phyloP scores from a whole-genome alignment of 2,329 filamentous ascomycete genomes.

The Fusarium tjaetaba region DNA sequence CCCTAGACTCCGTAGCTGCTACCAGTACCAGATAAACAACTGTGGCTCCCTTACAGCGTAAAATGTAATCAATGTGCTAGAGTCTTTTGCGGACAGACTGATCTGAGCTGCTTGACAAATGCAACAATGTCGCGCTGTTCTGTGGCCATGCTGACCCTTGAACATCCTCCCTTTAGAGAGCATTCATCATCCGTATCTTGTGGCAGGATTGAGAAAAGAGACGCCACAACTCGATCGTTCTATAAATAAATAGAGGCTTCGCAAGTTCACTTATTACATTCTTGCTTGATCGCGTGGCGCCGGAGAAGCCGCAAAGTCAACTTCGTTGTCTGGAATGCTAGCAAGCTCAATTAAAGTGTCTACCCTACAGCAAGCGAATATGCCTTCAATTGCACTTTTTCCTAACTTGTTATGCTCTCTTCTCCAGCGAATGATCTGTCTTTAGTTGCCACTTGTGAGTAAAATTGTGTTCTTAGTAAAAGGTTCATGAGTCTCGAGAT shows the following conservation, averaged over 20 bases:
- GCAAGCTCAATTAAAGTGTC: fast-evolving
- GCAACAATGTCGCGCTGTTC: too few relatives aligned
- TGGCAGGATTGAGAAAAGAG: not conserved
- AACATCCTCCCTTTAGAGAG: fast-evolving
- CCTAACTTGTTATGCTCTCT: fast-evolving
- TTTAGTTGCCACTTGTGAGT: too few relatives aligned
- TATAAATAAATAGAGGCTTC: fast-evolving
- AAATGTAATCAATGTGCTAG: not conserved
- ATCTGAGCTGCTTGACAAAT: fast-evolving
- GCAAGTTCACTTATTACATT: not conserved
- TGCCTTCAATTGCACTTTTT: fast-evolving
- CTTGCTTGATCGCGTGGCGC: not conserved
- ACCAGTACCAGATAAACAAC: not conserved
- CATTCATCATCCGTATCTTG: fast-evolving
- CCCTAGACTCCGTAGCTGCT: not conserved
- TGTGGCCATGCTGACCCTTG: fast-evolving
- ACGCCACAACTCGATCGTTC: not conserved
- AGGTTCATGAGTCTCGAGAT: fast-evolving
- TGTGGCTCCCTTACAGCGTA: too few relatives aligned
- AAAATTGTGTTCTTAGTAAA: fast-evolving
- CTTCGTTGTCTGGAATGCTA: not conserved
- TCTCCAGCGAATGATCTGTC: fast-evolving
- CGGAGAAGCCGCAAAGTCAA: not conserved
- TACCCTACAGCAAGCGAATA: not conserved
- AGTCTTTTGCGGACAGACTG: too few relatives aligned